Base-by-base conservation (phyloP, 202 grass and related monocot genomes). In the Alloteropsis angusta region DNA sequence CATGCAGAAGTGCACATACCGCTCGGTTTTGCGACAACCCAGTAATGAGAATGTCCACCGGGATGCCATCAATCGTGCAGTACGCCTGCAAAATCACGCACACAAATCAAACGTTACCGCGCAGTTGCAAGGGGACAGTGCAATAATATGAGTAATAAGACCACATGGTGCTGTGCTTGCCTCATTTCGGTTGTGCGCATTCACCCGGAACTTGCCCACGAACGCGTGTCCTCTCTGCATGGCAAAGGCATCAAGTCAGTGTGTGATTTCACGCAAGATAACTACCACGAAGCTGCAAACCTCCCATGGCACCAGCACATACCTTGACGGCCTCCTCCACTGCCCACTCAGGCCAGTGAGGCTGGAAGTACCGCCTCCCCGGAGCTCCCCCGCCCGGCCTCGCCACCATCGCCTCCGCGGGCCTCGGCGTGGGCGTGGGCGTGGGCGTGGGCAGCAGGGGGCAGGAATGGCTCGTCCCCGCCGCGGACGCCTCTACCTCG, bases 1-100 rank as follows among this genome's bases (percentile, higher is more conserved):
- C 48, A 77, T 82, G 14, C 36, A 77, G 14, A 56, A 43, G 0
- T 25, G 26, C 72, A 90, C 85, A 22, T 87, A 99, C 96, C 81
- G 92, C 96, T 91, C 92, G 79, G 87, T 99, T 99, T 71, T 99
- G 96, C 0, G 92, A 85, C 43, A 83, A 30, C 52, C 92, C 96
- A 12, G 82, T 91, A 57, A 99, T 88, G 62, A 95, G 87, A 95
- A 99, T n/a, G 70, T 95, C 92, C 57, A 93, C 61, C 0, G 81
- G 84, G 5, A 98, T 61, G 22, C 89, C 92, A 52, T 93, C 81
- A 68, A 99, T 81, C 4, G 92, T 99, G 84, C 96, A 98, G 81
- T 98, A 98, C 5, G 96, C 96, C 96, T 98, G 71, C 67, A 94
- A 65, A 72, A 82, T 0, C n/a, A n/a, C n/a, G n/a, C 46, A 83